Base-by-base conservation (phyloP, 2,329 filamentous ascomycete species). In the Capronia epimyces region DNA sequence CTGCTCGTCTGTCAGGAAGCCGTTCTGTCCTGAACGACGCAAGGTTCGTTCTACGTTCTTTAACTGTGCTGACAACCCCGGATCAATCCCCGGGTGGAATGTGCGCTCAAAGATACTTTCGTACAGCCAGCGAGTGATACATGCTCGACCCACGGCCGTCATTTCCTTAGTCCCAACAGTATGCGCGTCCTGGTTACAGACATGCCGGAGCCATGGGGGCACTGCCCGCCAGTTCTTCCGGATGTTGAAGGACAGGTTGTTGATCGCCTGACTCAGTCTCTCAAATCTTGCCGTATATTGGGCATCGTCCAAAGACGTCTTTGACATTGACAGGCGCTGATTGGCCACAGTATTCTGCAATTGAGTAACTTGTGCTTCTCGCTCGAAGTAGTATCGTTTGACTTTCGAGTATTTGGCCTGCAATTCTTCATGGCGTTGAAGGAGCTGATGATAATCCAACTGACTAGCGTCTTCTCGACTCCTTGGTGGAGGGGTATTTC, bases 291-390 rank as follows among this genome's bases (percentile, higher is more conserved):
- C 89, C 31, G 82, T 76, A 66, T 98, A 98, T 74, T 97, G 91
- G 68, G 82, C 95, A 66, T 98, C 93, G 66, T 98, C 93, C 46
- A 96, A 83, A 1, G 90, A 88, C 1, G 91, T 97, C 54, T 90
- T 86, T 18, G 91, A 97, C 66, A 94, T 86, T 2, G 93, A 93
- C 68, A 98, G 84, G 52, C 91, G 85, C 70, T 97, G 93, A 68
- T 95, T 93, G 51, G 93, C 93, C 46, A 98, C 81, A n/a, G 89
- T 93, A 67, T 98, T 97, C 67, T 98, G 93, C 15, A 98, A 78
- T 63, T 93, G 86, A 67, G 96, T 91, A 20, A 97, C 87, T 69
- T 96, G 90, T 15, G 83, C 78, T 59, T 84, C 86, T 62, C 95
- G 85, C 58, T 97, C 93, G 67, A 97, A 97, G 67, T 96, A 98